Conservation (phyloP, 23 red algal species). For the Pyropia haitanensis region DNA sequence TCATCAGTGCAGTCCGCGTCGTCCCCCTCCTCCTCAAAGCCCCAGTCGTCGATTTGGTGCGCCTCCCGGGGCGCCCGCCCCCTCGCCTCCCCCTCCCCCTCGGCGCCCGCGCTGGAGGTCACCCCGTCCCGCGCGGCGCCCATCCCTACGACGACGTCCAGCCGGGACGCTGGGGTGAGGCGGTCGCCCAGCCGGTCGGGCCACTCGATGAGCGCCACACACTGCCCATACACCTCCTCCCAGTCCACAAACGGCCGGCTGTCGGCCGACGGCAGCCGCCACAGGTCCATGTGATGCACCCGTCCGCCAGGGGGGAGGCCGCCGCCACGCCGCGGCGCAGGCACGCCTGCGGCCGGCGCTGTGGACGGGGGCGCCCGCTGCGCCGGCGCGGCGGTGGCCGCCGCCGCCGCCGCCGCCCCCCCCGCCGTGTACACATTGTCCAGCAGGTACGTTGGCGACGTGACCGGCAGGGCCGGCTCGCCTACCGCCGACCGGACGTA, state of each 20-base stretch:
- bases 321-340: not conserved
- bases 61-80: no score
- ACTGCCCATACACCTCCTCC: constrained; percentile 31
- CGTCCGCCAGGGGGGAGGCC: no score
- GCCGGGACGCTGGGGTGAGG: not conserved
- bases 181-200: constrained; percentile 45
- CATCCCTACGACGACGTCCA: not conserved
- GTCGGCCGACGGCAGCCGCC: constrained; percentile 36
- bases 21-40: no score
- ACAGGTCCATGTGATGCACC: constrained; percentile 84
- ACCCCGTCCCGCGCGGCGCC: no score
- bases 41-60: no score
- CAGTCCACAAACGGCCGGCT: constrained; percentile 56
- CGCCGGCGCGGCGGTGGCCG: no score
- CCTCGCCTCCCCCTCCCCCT: no score
- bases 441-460: constrained; percentile 85
- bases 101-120: no score
- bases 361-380: no score
- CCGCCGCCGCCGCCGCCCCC: no score
- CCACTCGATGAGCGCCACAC: constrained; percentile 71
- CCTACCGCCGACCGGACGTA: constrained; percentile 35
- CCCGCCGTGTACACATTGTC: constrained; percentile 42
- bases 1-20: no score
- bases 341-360: no score
- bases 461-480: constrained; percentile 36